Percentiles rank a stretch among this genome's conserved stretches.
phyloP scores from a whole-genome alignment of 139 green algal species.

The Zygnema cylindricum region DNA sequence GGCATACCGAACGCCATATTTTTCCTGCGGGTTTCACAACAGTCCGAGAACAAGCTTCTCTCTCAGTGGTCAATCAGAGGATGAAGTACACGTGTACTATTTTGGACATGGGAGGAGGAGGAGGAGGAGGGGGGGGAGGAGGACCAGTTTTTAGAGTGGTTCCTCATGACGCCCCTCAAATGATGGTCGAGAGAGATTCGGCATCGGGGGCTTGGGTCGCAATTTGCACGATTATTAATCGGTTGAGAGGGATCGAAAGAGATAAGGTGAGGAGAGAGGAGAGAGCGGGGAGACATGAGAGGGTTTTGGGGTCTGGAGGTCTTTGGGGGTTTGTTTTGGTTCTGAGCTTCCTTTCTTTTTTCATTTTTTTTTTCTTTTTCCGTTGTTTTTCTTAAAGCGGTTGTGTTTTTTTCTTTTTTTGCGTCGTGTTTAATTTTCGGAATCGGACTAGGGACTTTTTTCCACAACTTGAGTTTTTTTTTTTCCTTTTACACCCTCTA shows the following conservation, averaged over 20 bases:
- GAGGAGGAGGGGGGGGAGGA: background rate
- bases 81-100: constrained; percentile 42
- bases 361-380: constrained; percentile 3
- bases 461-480: no score
- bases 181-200: constrained; percentile 40
- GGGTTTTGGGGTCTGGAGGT: no score
- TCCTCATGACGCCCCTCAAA: constrained; percentile 30
- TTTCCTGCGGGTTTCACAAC: constrained; percentile 53
- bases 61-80: background rate
- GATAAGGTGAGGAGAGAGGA: background rate
- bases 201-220: constrained; percentile 45
- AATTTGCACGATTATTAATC: background rate
- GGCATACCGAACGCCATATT: constrained; percentile 52
- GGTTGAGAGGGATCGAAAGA: background rate
- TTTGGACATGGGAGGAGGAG: no score
- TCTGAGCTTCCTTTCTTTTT: background rate
- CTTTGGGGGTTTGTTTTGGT: background rate
- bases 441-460: no score
- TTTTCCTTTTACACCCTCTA: no score
- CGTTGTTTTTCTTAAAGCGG: background rate
- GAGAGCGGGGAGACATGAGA: no score
- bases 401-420: background rate
- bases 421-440: no score
- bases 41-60: background rate
- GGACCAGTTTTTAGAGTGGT: constrained; percentile 42